phyloP scores from a whole-genome alignment of 2,329 filamentous ascomycete genomes.

The Ophiostoma quercus region DNA sequence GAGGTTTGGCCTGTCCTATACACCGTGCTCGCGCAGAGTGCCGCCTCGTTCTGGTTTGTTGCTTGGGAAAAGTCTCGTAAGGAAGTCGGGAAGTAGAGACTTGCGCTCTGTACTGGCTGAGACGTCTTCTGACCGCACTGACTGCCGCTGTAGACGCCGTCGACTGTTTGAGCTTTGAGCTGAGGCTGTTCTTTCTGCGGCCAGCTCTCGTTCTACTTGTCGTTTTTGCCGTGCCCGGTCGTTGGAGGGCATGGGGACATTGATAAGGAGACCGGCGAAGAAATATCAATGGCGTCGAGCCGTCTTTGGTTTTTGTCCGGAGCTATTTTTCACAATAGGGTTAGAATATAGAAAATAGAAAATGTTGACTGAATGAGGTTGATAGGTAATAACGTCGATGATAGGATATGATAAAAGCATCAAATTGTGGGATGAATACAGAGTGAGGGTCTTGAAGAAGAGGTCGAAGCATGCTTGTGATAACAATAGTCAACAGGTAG shows the following conservation, averaged over 20 bases:
- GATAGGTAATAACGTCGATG: neutral
- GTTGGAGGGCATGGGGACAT: conserved; percentile 6
- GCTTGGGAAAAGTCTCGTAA: conserved; percentile 45
- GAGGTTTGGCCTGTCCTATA: conserved; percentile 21
- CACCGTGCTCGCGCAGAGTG: conserved; percentile 37
- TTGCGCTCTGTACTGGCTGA: neutral
- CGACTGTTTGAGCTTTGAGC: neutral
- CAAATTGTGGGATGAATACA: neutral
- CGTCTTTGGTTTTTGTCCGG: neutral
- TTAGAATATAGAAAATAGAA: neutral
- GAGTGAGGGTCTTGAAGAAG: neutral
- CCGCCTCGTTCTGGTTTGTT: conserved; percentile 48
- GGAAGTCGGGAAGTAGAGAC: conserved; percentile 29
- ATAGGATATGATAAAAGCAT: neutral
- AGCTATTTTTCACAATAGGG: neutral
- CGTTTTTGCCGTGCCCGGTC: neutral
- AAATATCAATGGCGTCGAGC: neutral
- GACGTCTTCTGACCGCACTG: neutral
- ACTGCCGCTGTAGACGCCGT: neutral
- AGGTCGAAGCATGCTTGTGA: neutral
- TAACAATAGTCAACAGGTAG: neutral
- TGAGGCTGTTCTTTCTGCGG: neutral
- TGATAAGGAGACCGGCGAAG: neutral
- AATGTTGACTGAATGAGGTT: neutral
- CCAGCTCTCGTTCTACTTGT: neutral